phyloP scores from a whole-genome alignment of 106 monocot species.

The Iris macrosiphon region DNA sequence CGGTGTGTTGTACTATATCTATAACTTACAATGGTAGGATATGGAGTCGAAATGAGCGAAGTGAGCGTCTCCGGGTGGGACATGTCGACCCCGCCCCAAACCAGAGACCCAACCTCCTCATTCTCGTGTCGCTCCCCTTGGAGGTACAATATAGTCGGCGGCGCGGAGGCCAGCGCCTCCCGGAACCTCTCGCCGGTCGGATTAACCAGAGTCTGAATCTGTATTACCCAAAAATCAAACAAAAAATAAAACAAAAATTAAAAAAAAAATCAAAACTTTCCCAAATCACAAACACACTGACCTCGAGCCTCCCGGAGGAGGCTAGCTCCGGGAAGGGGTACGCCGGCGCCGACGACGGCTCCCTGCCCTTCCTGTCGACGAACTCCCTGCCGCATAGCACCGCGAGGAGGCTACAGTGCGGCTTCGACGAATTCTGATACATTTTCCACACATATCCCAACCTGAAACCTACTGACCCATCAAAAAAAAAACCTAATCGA shows the following conservation, averaged over 20 bases:
- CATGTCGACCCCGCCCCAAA: conserved; percentile 47
- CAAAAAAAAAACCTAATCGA: no score
- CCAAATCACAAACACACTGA: conserved; percentile 10
- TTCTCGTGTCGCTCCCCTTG: conserved; percentile 71
- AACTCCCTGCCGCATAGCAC: conserved; percentile 40
- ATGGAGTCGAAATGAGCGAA: conserved; percentile 53
- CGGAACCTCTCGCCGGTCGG: conserved; percentile 64
- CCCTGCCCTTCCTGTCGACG: conserved; percentile 19
- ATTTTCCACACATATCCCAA: conserved; percentile 30
- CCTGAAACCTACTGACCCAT: no score
- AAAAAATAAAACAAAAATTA: background rate
- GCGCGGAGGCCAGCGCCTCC: conserved; percentile 36
- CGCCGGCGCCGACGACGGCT: background rate
- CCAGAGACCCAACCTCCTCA: conserved; percentile 64
- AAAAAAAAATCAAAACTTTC: conserved; percentile 6
- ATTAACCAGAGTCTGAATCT: conserved; percentile 84
- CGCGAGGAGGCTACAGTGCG: conserved; percentile 70
- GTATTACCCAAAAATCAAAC: conserved; percentile 22
- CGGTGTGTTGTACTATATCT: no score
- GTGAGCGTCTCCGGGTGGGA: conserved; percentile 50
- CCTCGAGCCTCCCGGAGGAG: conserved; percentile 87
- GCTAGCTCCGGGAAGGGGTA: conserved; percentile 72
- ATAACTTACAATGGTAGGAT: conserved; percentile 79
- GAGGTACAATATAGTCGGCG: conserved; percentile 71
- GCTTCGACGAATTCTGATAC: conserved; percentile 43